Base-by-base conservation (phyloP, 2,329 filamentous ascomycete species). In the Hypocrella siamensis region DNA sequence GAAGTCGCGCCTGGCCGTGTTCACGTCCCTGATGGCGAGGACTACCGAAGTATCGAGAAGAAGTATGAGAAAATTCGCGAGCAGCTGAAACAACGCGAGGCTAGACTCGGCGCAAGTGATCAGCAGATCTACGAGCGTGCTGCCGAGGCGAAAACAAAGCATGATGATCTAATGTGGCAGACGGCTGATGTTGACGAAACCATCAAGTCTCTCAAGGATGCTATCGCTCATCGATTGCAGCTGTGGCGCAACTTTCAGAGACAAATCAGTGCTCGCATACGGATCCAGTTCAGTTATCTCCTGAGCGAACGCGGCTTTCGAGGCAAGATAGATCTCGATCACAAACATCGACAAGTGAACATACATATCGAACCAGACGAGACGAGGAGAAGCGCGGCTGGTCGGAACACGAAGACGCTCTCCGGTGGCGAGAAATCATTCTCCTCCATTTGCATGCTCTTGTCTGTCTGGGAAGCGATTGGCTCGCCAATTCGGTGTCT, bases 371-470 rank as follows among this genome's bases (percentile, higher is more conserved):
- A 79, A 48, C 74, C 74, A 0, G 73, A 78, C 38, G 65, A 73
- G 47, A 90, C 79, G 16, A 76, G 69, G 42, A 72, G 67, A 42
- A 75, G 69, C 38, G 71, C 70, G 16, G 65, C 70, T 4, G 85
- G 84, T 3, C 73, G 88, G 31, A 80, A 81, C 46, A 88, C 90
- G 17, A 93, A 84, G 57, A 96, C 88, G 1, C 63, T 98, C 2
- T 94, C 86, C 7, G 90, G 90, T 32, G 90, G 90, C 19, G 90
- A 98, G 52, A 98, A 98, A 53, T 96, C 88, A 0, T 98, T 96
- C 53, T 92, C 86, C 4, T 93, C 88, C 4, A 92, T 96, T 37
- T 98, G 90, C 56, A 69, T 98, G 44, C 61, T 98, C 33, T 66
- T 98, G 19, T 75, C 85, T 3, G 78, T 98, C 14, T 98, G 90